Percentiles rank a stretch among this genome's conserved stretches.
These are phyloP conservation scores for Tulasnella sp. DNA, from an alignment of 768 basidiomycete species.

Conservation along the genomic window DNA sequence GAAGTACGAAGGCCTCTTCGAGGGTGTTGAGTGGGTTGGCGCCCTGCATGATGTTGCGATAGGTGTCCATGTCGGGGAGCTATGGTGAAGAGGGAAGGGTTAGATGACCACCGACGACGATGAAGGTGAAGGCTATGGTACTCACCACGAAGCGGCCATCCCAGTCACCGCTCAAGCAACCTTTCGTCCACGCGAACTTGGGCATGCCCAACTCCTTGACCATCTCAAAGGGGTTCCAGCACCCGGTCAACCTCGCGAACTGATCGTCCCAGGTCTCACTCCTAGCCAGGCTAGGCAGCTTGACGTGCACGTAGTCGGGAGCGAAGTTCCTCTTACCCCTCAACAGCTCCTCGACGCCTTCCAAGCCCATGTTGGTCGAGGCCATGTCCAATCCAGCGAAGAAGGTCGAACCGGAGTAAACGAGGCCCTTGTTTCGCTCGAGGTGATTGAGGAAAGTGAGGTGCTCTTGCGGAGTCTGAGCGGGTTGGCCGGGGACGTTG, in stretches of 20 bases:
- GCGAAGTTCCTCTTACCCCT: slow-evolving; percentile 7
- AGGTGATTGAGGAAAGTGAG: background rate
- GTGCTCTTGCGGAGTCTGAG: background rate
- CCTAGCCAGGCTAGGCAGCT: slow-evolving; percentile 6
- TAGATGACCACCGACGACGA: background rate
- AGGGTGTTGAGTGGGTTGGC: slow-evolving; percentile 22
- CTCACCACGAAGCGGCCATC: slow-evolving; percentile 37
- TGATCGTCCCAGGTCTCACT: slow-evolving; percentile 26
- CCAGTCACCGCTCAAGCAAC: slow-evolving; percentile 36
- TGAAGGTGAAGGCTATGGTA: background rate
- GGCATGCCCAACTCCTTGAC: slow-evolving; percentile 30
- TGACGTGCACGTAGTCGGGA: slow-evolving; percentile 17
- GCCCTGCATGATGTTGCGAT: slow-evolving; percentile 25
- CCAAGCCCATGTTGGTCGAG: slow-evolving; percentile 6
- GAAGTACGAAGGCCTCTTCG: slow-evolving; percentile 12
- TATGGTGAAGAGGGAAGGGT: background rate
- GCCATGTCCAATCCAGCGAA: background rate
- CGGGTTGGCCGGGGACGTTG: background rate
- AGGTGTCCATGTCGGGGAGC: slow-evolving; percentile 17
- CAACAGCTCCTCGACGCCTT: background rate
- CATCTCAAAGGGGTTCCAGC: slow-evolving; percentile 25
- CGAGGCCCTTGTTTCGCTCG: background rate
- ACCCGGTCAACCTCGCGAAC: background rate
- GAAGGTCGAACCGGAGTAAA: background rate
- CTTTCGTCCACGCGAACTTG: slow-evolving; percentile 17